Evolutionary conservation across 208 protist species (phyloP), one percentile per base, ranked within the genome.

Genomic region (Crithidia thermophila): DNA sequence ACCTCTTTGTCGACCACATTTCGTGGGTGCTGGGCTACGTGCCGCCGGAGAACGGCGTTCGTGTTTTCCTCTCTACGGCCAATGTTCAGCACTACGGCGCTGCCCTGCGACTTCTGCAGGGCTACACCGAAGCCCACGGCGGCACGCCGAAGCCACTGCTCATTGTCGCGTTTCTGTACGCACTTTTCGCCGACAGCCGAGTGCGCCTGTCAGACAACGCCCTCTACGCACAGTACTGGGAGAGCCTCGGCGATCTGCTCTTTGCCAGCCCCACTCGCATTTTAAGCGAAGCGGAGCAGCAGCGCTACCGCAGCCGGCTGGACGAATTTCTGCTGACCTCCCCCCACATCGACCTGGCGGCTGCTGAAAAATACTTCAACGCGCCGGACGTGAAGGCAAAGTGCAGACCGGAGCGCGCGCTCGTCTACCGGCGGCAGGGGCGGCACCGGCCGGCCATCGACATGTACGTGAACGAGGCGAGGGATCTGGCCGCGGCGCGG

Each of bases 401-500:
- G 20, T 77, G 74, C 23, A 51, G 72, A 21, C 52, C 69, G 0
- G 89, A 94, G 70, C 67, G 84, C 4, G 82, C 75, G 30, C 75
- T 88, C 28, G 72, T 94, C 40, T 92, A 91, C 47, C 59, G 78
- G 23, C 74, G 89, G 3, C 53, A 83, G 18, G 73, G 74, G 6
- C 62, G 59, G n/a, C 86, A 94, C 59, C 69, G 65, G 11, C 58
- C 75, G 25, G 85, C 89, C 1, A 72, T 91, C 16, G 46, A 56
- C 20, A 92, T 94, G 89, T 88, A 84, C 63, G 47, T 88, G 16
- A 42, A 73, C 39, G 86, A 92, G 60, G 53, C 51, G 8, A 34
- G 75, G 11, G 60, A 75, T 42, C 43, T 91, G 50, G 64, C 46
- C 4, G 77, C 67, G 13, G 89, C 86, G 9, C 67, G 67, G 45